phyloP scores from a whole-genome alignment of 192 early-diverging fungal species.

The Podila verticillata region DNA sequence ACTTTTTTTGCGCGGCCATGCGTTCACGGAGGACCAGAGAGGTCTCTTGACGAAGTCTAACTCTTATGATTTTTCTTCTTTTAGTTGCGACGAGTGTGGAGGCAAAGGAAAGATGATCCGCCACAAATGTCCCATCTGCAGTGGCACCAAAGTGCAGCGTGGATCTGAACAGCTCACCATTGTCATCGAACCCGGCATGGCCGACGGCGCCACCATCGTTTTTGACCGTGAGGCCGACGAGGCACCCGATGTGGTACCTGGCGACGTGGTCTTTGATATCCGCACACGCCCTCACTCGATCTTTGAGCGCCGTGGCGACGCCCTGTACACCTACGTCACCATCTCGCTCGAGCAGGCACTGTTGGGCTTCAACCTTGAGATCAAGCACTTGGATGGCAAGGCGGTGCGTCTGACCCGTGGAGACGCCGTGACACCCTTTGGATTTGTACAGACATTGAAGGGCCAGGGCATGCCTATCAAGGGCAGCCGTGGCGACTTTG shows the following conservation, averaged over 20 bases:
- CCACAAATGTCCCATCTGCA: constrained; percentile 82
- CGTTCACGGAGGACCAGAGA: too few relatives aligned
- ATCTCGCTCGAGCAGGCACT: constrained; percentile 84
- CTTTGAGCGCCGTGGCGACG: constrained; percentile 79
- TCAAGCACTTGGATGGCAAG: constrained; percentile 86
- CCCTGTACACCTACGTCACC: constrained; percentile 79
- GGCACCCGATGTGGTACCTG: constrained; percentile 87
- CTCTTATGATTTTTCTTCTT: background rate
- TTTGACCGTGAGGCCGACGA: constrained; percentile 95
- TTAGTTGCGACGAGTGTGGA: constrained; percentile 85
- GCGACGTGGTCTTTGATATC: constrained; percentile 86
- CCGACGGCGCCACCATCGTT: constrained; percentile 62
- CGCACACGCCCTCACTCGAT: constrained; percentile 71
- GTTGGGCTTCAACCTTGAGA: constrained; percentile 78
- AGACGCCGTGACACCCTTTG: constrained; percentile 63
- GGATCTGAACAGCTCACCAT: constrained; percentile 84
- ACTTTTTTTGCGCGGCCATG: background rate
- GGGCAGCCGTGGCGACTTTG: constrained; percentile 64
- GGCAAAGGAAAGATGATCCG: constrained; percentile 91
- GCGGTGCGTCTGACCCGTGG: constrained; percentile 72
- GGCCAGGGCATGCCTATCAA: constrained; percentile 92
- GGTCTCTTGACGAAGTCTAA: background rate
- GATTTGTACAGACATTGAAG: constrained; percentile 80
- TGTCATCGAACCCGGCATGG: constrained; percentile 85
- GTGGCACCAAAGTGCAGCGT: constrained; percentile 86